Conservation (phyloP, 2,329 filamentous ascomycete genomes). For the Scytalidium lignicola region DNA sequence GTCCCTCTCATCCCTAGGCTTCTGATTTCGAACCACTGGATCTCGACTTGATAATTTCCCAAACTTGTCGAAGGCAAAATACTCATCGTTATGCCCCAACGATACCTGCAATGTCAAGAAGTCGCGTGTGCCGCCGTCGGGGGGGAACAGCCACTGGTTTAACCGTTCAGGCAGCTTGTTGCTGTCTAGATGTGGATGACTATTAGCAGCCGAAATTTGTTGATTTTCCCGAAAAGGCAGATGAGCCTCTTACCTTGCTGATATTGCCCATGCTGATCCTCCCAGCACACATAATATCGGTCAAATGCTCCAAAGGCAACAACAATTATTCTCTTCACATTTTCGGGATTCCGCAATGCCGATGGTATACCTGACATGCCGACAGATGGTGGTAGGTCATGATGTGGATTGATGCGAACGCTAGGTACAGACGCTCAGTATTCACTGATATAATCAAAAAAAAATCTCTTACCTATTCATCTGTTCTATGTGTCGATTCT, state of each 20-base stretch:
- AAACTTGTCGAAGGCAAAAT: slow-evolving; percentile 17
- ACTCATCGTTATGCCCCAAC: slow-evolving; percentile 17
- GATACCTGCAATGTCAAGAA: slow-evolving; percentile 15
- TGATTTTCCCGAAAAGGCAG: not conserved
- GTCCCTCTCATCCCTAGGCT: slow-evolving; percentile 4
- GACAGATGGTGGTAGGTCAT: not conserved
- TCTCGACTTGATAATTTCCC: slow-evolving; percentile 16
- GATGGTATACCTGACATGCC: slow-evolving; percentile 4
- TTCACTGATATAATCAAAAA: too few relatives aligned
- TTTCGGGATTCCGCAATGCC: slow-evolving; percentile 8
- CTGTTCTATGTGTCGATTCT: not conserved
- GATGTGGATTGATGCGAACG: too few relatives aligned
- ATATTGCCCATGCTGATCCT: slow-evolving; percentile 13
- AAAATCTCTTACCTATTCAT: not conserved
- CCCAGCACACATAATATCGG: slow-evolving; percentile 18
- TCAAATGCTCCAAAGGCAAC: slow-evolving; percentile 19
- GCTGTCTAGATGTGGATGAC: slow-evolving; percentile 5
- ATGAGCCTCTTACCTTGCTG: slow-evolving; percentile 12
- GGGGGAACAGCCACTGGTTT: slow-evolving; percentile 13
- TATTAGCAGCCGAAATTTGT: not conserved
- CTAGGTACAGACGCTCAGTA: too few relatives aligned
- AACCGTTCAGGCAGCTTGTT: slow-evolving; percentile 12
- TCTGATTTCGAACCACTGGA: slow-evolving; percentile 4
- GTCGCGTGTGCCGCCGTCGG: slow-evolving; percentile 7
- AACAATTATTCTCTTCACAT: slow-evolving; percentile 13